Conservation (phyloP, 192 early-diverging fungal species). For the Coemansia sp. region DNA sequence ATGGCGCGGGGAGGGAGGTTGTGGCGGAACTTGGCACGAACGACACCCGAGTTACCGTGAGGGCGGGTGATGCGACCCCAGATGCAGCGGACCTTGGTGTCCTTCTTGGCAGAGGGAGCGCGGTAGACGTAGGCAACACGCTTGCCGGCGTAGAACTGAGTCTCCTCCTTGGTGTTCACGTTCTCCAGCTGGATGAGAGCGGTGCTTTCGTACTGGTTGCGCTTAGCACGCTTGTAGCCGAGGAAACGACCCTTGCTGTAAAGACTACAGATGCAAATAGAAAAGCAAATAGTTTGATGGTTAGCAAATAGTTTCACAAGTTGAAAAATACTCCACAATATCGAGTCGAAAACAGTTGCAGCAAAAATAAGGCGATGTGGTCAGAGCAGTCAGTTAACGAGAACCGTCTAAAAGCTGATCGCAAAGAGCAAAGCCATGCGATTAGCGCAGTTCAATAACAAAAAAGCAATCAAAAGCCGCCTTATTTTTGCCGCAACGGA, state of each 20-base stretch:
- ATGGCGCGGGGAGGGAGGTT: conserved; percentile 96
- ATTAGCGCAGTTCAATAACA: too few relatives aligned
- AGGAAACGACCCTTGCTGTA: conserved; percentile 97
- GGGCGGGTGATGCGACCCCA: conserved; percentile 95
- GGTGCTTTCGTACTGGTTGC: conserved; percentile 86
- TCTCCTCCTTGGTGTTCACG: conserved; percentile 84
- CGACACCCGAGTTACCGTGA: conserved; percentile 95
- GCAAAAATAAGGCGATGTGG: too few relatives aligned
- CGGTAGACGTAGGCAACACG: conserved; percentile 97
- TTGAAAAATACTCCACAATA: too few relatives aligned
- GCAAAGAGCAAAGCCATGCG: too few relatives aligned
- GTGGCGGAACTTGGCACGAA: conserved; percentile 94
- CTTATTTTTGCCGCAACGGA: too few relatives aligned
- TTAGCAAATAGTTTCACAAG: not conserved
- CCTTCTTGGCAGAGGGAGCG: conserved; percentile 84
- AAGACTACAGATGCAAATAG: conserved; percentile 65
- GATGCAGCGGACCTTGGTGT: conserved; percentile 93
- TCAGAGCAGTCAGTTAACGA: too few relatives aligned
- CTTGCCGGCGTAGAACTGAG: conserved; percentile 98
- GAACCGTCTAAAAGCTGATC: too few relatives aligned
- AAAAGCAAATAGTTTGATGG: not conserved
- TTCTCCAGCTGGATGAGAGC: conserved; percentile 93
- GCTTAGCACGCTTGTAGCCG: conserved; percentile 92
- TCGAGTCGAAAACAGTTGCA: too few relatives aligned
- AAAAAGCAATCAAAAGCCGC: too few relatives aligned